Conservation (phyloP, 2,329 filamentous ascomycete species). For the Aspergillus neotritici region DNA sequence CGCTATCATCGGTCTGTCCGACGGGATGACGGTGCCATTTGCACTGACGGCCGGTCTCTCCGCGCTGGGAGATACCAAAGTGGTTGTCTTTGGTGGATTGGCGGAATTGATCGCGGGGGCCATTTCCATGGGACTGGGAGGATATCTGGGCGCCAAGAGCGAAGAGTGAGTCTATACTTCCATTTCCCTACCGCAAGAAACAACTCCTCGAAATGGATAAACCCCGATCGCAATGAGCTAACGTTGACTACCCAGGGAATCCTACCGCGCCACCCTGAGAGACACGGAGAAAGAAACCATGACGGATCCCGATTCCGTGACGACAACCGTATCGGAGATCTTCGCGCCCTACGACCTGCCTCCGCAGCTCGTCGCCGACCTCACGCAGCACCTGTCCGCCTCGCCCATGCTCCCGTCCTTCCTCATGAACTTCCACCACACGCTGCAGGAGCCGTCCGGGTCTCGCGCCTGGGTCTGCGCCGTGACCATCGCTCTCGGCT, state of each 20-base stretch:
- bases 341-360: conserved; percentile 38
- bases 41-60: conserved; percentile 67
- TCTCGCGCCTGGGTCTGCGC: conserved; percentile 36
- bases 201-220: not conserved
- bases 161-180: conserved; percentile 32
- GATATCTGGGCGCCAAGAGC: conserved; percentile 59
- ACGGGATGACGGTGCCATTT: conserved; percentile 74
- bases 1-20: conserved; percentile 69
- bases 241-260: conserved; percentile 24
- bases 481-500: conserved; percentile 36
- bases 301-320: conserved; percentile 25
- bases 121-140: conserved; percentile 72
- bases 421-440: conserved; percentile 41
- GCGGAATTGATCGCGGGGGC: conserved; percentile 71
- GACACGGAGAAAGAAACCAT: conserved; percentile 30
- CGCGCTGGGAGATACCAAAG: conserved; percentile 56
- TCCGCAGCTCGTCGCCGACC: conserved; percentile 28
- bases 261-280: conserved; percentile 36
- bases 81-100: conserved; percentile 66
- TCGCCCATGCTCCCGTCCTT: conserved; percentile 36
- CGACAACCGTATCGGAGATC: conserved; percentile 31
- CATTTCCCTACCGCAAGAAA: too few relatives aligned
- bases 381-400: conserved; percentile 31
- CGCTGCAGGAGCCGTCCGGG: conserved; percentile 33
- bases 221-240: not conserved